Evolutionary conservation across 805 yeast species (phyloP), one percentile per base, ranked within the genome.

Genomic region (Cyberlindnera xishuangbannaensis): DNA sequence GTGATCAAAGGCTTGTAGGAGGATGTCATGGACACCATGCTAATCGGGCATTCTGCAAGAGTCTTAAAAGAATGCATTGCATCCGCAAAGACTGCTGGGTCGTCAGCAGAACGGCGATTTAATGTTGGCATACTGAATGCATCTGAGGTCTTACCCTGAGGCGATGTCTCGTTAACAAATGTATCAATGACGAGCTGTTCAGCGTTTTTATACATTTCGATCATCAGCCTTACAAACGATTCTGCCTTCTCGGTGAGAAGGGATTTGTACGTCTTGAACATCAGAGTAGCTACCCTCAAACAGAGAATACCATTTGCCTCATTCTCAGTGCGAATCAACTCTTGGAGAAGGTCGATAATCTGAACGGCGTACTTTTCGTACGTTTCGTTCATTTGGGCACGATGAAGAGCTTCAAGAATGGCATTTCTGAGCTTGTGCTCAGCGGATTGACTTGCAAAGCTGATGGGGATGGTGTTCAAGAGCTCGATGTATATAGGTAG

Each of bases 271-370:
- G 88, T 75, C 55, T 92, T 83, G 62, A 88, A 95, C 30, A 90
- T 62, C 19, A 82, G 73, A 13, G 97, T 85, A 31, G 88, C 69
- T 35, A 86, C 79, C 53, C 85, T 87, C 82, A 92, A 77, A 56
- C 95, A 82, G 32, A 86, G 66, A 1, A 87, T 85, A 31, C 97
- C 97, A 55, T 92, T 92, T 41, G 88, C 97, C 57, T 94, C 99
- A 55, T 92, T 92, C 51, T 94, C 99, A 12, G 62, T 66, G 14
- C 71, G 74, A 38, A 90, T 64, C 11, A 82, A 62, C 15, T 64
- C 56, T 47, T 78, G 74, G 34, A 90, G 61, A 8, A 68, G 61
- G 22, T 73, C 78, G 48, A 83, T 62, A 14, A 86, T 68, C 23
- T 66, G 67, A 21, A 62, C 61, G 1, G 88, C 77, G 54, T 77